These are phyloP conservation scores for Sugiyamaella japonica DNA, from an alignment of 1,139 yeast genomes.

Conservation along the genomic window DNA sequence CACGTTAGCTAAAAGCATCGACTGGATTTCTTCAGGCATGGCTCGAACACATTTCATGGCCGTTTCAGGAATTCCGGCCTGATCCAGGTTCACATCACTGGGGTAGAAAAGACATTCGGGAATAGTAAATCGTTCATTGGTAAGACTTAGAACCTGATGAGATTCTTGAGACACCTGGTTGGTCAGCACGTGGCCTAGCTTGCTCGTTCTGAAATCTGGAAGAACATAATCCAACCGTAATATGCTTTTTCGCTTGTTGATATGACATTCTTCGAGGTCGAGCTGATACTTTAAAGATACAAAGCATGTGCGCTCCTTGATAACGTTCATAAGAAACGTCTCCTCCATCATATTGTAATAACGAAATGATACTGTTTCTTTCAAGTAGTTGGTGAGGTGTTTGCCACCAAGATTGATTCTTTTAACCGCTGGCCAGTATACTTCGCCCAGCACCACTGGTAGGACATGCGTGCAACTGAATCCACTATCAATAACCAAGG, in stretches of 20 bases:
- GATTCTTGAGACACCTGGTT: slow-evolving; percentile 31
- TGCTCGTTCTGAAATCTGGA: slow-evolving; percentile 81
- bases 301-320: slow-evolving; percentile 79
- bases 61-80: slow-evolving; percentile 72
- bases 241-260: slow-evolving; percentile 32
- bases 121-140: slow-evolving; percentile 81
- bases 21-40: slow-evolving; percentile 73
- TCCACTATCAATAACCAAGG: slow-evolving; percentile 84
- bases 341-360: slow-evolving; percentile 95
- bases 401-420: slow-evolving; percentile 84
- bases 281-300: slow-evolving; percentile 65
- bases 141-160: slow-evolving; percentile 61
- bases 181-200: slow-evolving; percentile 55
- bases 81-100: slow-evolving; percentile 71
- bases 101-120: slow-evolving; percentile 92
- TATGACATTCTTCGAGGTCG: slow-evolving; percentile 47
- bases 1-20: slow-evolving; percentile 77
- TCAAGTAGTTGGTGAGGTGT: slow-evolving; percentile 72
- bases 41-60: slow-evolving; percentile 68
- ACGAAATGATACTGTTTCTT: slow-evolving; percentile 84
- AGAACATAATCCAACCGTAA: slow-evolving; percentile 65
- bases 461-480: slow-evolving; percentile 84
- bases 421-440: slow-evolving; percentile 74
- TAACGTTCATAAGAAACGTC: slow-evolving; percentile 76
- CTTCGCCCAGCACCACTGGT: slow-evolving; percentile 79